phyloP scores from a whole-genome alignment of 2,329 filamentous ascomycete species.

The Sclerotinia glacialis region DNA sequence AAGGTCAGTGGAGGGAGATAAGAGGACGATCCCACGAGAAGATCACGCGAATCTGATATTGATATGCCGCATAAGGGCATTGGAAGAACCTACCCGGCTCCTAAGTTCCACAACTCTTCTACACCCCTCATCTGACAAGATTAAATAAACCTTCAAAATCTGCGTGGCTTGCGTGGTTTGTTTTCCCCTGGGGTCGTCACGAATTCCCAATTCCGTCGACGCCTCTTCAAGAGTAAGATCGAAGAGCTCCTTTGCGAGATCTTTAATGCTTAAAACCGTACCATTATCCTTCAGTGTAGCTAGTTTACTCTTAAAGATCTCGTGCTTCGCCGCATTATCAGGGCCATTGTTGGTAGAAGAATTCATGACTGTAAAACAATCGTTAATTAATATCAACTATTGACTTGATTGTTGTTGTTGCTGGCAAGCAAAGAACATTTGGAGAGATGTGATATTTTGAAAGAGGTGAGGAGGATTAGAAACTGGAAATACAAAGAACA shows the following conservation, averaged over 20 bases:
- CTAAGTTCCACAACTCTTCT: slow-evolving; percentile 27
- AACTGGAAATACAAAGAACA: not conserved
- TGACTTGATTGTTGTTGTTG: not conserved
- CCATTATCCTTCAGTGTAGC: not conserved
- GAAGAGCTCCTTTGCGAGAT: slow-evolving; percentile 8
- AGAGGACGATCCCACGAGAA: not conserved
- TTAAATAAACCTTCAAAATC: slow-evolving; percentile 27
- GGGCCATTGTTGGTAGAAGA: not conserved
- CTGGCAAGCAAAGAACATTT: not conserved
- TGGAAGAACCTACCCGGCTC: slow-evolving; percentile 25
- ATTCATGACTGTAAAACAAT: not conserved
- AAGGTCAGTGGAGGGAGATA: not conserved
- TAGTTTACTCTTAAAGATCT: not conserved
- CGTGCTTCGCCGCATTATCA: not conserved
- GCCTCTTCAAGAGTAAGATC: not conserved
- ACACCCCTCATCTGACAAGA: slow-evolving; percentile 27
- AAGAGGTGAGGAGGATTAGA: too few relatives aligned
- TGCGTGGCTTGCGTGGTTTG: slow-evolving; percentile 16
- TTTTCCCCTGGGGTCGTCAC: slow-evolving; percentile 12
- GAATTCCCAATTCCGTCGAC: not conserved
- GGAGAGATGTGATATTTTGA: not conserved
- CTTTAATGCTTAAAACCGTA: not conserved
- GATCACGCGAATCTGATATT: not conserved
- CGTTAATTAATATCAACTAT: not conserved
- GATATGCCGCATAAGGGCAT: not conserved